phyloP scores from a whole-genome alignment of 768 basidiomycete genomes.

The Leccinum sublutescens region DNA sequence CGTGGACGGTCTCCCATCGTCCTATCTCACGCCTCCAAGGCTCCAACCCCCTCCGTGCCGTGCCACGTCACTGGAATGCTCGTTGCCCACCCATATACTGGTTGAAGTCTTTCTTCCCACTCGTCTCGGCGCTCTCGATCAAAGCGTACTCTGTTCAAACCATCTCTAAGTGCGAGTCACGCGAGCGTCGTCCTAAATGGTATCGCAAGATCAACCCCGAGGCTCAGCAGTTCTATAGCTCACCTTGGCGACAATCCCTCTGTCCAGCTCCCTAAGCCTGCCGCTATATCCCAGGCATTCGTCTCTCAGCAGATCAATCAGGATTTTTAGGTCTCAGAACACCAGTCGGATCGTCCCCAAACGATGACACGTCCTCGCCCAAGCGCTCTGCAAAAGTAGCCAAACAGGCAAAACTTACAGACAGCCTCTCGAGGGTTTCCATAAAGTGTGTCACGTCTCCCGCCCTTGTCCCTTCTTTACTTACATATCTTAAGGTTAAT shows the following conservation, averaged over 20 bases:
- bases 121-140: too few species aligned
- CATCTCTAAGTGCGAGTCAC: slow-evolving; percentile 7
- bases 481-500: slow-evolving; percentile 35
- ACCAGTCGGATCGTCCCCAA: slow-evolving; percentile 46
- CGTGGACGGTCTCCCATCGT: too few species aligned
- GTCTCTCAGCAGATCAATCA: slow-evolving; percentile 55
- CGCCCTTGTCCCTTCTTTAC: neutral
- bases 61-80: too few species aligned
- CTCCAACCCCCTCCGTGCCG: too few species aligned
- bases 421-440: slow-evolving; percentile 62
- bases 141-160: too few species aligned
- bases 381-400: slow-evolving; percentile 39
- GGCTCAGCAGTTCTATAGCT: slow-evolving; percentile 25
- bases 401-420: slow-evolving; percentile 52
- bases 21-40: too few species aligned
- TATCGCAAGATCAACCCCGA: slow-evolving; percentile 24
- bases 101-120: too few species aligned
- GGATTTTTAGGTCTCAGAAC: slow-evolving; percentile 52
- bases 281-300: slow-evolving; percentile 24
- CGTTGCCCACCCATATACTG: too few species aligned
- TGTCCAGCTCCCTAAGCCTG: slow-evolving; percentile 24
- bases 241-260: slow-evolving; percentile 34
- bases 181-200: slow-evolving; percentile 25
- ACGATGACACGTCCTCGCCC: slow-evolving; percentile 61
- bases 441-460: slow-evolving; percentile 49